Evolutionary conservation across 805 yeast species (phyloP), one percentile per base, ranked within the genome.

Genomic region (Starmera dryadoides): DNA sequence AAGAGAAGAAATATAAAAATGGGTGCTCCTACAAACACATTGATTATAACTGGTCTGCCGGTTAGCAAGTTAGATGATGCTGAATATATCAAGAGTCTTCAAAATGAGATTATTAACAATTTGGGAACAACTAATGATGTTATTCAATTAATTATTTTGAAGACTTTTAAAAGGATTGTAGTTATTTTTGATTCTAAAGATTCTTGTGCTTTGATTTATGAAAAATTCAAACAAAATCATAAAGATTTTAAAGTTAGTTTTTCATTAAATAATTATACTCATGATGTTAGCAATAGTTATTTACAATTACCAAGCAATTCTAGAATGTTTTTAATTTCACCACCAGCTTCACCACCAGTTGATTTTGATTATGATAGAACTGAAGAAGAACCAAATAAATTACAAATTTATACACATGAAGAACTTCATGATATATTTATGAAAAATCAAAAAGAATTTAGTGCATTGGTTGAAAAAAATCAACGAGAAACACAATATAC

Each of bases 291-390:
- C 28, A 45, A 52, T 15, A 52, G 43, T 34, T 58, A 57, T 36
- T 43, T 66, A 14, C 33, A 56, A 34, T 49, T 66, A 10, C 71
- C 71, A 9, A 46, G 49, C 33, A 46, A 56, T 31, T 48, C 55
- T 7, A 51, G 58, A 36, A 42, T 62, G 55, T 66, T 66, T 44
- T 42, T 66, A 33, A 59, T 66, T 6, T 64, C 70, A 0, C 71
- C 71, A 6, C 70, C 70, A 15, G 53, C 60, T 6, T 64, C 70
- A 4, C 70, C 70, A 2, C 69, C 71, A 5, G 62, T 64, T 4
- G 71, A 50, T 18, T 66, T 66, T 40, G 62, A 64, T 39, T 66
- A 57, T 42, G 51, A 61, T 12, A 52, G 49, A 30, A 54, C 56
- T 20, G 71, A 66, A 41, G 70, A 62, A 22, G 56, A 55, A 3